Evolutionary conservation across 2,329 filamentous ascomycete species (phyloP).

Genomic region (Fusarium papillatum): DNA sequence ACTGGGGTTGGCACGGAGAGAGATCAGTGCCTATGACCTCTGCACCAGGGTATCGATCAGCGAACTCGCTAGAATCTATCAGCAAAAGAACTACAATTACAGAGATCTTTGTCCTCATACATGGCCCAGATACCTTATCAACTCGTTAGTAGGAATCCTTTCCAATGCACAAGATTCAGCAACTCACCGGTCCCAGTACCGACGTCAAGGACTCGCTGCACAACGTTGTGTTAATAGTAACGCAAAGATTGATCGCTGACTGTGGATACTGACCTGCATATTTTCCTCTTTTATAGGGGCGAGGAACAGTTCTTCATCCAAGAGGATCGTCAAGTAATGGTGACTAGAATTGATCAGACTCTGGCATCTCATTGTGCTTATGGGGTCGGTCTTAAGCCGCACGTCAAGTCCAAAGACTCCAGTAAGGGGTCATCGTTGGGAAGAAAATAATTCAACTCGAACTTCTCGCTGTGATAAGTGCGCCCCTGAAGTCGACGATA

Average conservation of each 20-base stretch:
- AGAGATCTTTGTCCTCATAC: not conserved
- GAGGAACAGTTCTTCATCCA: conserved; percentile 15
- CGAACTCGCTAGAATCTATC: conserved; percentile 13
- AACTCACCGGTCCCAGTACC: conserved; percentile 23
- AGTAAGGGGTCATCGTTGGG: conserved; percentile 31
- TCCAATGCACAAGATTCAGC: fast-evolving
- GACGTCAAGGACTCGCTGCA: conserved; percentile 12
- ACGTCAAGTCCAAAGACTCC: conserved; percentile 24
- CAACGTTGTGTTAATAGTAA: not conserved
- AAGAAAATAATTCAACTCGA: conserved; percentile 17
- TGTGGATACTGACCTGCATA: not conserved
- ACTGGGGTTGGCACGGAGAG: conserved; percentile 25
- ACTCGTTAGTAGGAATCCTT: not conserved
- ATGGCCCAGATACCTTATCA: conserved; percentile 24
- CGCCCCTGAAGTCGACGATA: conserved; percentile 26
- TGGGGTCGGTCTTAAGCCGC: not conserved
- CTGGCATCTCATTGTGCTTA: not conserved
- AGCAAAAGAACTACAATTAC: not conserved
- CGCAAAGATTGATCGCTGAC: not conserved
- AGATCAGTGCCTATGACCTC: conserved; percentile 24
- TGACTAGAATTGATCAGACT: conserved; percentile 7
- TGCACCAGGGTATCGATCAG: conserved; percentile 19
- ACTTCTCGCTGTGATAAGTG: conserved; percentile 29
- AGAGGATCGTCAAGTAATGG: conserved; percentile 22
- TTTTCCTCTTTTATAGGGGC: conserved; percentile 11